Conservation (phyloP, 2,329 filamentous ascomycete species). For the Lachnellula cervina region DNA sequence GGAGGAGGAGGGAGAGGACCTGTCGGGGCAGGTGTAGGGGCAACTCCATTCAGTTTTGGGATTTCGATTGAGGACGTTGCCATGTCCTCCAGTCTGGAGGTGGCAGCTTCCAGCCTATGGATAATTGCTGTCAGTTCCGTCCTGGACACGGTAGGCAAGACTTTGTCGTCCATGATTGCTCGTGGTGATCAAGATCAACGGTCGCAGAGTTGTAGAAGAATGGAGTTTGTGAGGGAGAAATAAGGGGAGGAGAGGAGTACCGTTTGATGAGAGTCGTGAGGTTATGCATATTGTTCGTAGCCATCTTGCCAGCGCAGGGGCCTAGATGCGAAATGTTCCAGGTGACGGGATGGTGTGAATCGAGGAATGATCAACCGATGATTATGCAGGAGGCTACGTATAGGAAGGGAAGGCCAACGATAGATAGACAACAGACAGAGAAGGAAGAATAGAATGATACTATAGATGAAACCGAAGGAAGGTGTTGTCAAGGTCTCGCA, state of each 20-base stretch:
- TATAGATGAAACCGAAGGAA: too few species aligned
- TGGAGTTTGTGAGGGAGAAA: conserved; percentile 10
- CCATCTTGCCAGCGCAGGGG: conserved; percentile 46
- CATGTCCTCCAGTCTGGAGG: conserved; percentile 92
- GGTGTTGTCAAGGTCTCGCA: too few species aligned
- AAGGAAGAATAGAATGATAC: too few species aligned
- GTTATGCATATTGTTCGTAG: conserved; percentile 86
- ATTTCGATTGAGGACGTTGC: conserved; percentile 68
- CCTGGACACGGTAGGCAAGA: conserved; percentile 20
- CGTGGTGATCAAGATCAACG: conserved; percentile 4
- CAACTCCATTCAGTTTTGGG: conserved; percentile 44
- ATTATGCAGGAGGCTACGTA: too few species aligned
- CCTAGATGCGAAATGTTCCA: conserved; percentile 18
- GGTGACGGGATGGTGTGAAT: conserved; percentile 13
- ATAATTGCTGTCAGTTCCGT: conserved; percentile 31
- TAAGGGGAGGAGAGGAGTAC: conserved; percentile 46
- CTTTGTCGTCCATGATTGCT: conserved; percentile 22
- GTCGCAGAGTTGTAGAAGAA: conserved; percentile 3
- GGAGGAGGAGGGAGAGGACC: conserved; percentile 29
- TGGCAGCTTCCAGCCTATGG: conserved; percentile 88
- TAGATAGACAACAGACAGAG: too few species aligned
- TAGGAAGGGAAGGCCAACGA: too few species aligned
- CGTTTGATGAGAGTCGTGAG: conserved; percentile 96
- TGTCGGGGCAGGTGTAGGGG: conserved; percentile 34
- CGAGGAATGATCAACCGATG: conserved; percentile 19